Evolutionary conservation across 805 yeast genomes (phyloP).

Genomic region (Pichia heedii): DNA sequence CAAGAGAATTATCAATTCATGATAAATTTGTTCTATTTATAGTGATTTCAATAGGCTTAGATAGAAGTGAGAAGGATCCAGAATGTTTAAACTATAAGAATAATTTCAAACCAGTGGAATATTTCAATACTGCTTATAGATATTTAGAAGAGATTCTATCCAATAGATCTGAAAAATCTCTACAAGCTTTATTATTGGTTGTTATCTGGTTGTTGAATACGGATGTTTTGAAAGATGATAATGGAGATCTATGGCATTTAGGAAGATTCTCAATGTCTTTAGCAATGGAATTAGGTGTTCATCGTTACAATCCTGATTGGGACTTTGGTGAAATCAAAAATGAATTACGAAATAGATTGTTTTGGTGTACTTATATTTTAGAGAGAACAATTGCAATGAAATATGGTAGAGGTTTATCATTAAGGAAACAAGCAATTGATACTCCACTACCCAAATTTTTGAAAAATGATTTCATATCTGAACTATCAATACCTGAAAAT

Average conservation of each 20-base stretch:
- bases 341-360: constrained; percentile 19
- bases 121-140: constrained; percentile 18
- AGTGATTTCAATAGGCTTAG: constrained; percentile 16
- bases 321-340: constrained; percentile 16
- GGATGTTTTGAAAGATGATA: constrained; percentile 17
- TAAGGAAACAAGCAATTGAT: constrained; percentile 21
- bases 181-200: constrained; percentile 17
- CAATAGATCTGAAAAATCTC: constrained; percentile 15
- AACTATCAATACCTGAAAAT: not conserved
- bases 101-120: constrained; percentile 16
- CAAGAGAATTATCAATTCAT: constrained; percentile 12
- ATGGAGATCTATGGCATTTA: constrained; percentile 21
- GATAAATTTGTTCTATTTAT: constrained; percentile 18
- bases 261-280: constrained; percentile 20
- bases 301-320: constrained; percentile 21
- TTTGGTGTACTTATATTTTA: constrained; percentile 19
- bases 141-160: constrained; percentile 18
- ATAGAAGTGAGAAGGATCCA: constrained; percentile 3
- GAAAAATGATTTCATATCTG: constrained; percentile 13
- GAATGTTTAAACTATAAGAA: constrained; percentile 8
- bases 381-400: constrained; percentile 22
- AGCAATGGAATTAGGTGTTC: constrained; percentile 23
- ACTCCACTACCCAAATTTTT: constrained; percentile 17
- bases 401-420: constrained; percentile 19
- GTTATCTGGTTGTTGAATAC: constrained; percentile 18